Base-by-base conservation (phyloP, 106 monocot genomes). In the Alisma plantagoaquatica region DNA sequence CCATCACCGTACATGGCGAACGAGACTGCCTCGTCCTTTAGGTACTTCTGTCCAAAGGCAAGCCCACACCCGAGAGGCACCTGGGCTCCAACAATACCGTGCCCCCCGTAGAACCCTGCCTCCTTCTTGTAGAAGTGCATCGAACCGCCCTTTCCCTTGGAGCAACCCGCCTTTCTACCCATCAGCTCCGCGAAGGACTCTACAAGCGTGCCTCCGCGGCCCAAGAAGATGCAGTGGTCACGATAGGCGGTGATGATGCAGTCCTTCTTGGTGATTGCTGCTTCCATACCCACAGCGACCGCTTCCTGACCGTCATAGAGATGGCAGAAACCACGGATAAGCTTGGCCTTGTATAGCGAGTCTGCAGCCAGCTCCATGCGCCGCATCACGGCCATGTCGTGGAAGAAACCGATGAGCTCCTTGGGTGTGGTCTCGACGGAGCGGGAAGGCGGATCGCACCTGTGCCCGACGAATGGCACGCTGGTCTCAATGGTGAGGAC, bases 61-160 rank as follows among this genome's bases (percentile, higher is more conserved):
- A 83, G 47, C 4, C 83, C 83, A 27, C 83, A 83, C 11, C 83
- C 83, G 2, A 83, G 59, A 0, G 83, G 78, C 0, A 79, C 72
- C 62, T 80, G 80, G 1, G 80, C 79, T 0, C 76, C 85, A 8
- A 86, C 86, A n/a, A n/a, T n/a, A n/a, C n/a, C n/a, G n/a, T n/a
- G n/a, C n/a, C n/a, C n/a, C n/a, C n/a, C n/a, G n/a, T 31, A 81
- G 80, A 81, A 86, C 9, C 45, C 29, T 1, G 62, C 41, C 4
- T 74, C 77, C 76, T 77, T 80, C 73, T 77, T 82, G 59, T 86
- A 86, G 62, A 86, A 81, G 44, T 81, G 80, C 86, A 86, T 86
- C 20, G 86, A 86, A 14, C 86, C 86, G n/a, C 86, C 80, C 70
- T 80, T 86, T 5, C 86, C 86, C 35, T 57, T 59, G 14, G 77